Conservation (phyloP, 148 eudicot species). For the Silene latifolia region DNA sequence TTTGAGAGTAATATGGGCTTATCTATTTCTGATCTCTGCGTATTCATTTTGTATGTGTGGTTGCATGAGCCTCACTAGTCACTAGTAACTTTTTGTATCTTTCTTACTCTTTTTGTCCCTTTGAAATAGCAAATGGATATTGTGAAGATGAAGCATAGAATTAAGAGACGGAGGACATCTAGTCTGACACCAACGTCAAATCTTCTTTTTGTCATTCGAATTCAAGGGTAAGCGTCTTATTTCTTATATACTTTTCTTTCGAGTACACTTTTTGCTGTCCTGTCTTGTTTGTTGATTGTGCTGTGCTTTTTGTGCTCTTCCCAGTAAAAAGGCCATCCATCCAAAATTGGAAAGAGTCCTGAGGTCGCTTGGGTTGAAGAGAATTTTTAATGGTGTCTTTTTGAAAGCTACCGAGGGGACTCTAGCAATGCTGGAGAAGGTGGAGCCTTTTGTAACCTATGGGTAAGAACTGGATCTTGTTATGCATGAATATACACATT, state of each 20-base stretch:
- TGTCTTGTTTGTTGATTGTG: slow-evolving; percentile 6
- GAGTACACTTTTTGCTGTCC: not conserved
- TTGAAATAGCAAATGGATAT: slow-evolving; percentile 67
- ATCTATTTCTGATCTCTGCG: too few relatives aligned
- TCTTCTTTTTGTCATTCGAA: slow-evolving; percentile 73
- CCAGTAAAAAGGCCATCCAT: slow-evolving; percentile 74
- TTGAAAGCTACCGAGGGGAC: slow-evolving; percentile 63
- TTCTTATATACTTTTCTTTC: not conserved
- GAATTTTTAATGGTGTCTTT: slow-evolving; percentile 68
- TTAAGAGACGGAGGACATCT: slow-evolving; percentile 37
- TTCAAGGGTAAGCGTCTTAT: slow-evolving; percentile 57
- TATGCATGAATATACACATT: not conserved
- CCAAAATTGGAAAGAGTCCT: slow-evolving; percentile 56
- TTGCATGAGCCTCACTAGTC: too few relatives aligned
- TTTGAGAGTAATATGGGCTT: not conserved
- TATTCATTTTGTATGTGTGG: not conserved
- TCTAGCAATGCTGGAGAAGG: slow-evolving; percentile 60
- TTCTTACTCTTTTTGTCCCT: not conserved
- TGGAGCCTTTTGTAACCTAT: slow-evolving; percentile 86
- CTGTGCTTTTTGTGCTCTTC: slow-evolving; percentile 12
- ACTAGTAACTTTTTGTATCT: not conserved
- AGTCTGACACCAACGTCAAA: slow-evolving; percentile 35
- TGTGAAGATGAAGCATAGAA: slow-evolving; percentile 79
- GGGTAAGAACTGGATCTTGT: slow-evolving; percentile 45
- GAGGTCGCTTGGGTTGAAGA: slow-evolving; percentile 60